Conservation (phyloP, 2,329 filamentous ascomycete genomes). For the Fusarium keratoplasticum region DNA sequence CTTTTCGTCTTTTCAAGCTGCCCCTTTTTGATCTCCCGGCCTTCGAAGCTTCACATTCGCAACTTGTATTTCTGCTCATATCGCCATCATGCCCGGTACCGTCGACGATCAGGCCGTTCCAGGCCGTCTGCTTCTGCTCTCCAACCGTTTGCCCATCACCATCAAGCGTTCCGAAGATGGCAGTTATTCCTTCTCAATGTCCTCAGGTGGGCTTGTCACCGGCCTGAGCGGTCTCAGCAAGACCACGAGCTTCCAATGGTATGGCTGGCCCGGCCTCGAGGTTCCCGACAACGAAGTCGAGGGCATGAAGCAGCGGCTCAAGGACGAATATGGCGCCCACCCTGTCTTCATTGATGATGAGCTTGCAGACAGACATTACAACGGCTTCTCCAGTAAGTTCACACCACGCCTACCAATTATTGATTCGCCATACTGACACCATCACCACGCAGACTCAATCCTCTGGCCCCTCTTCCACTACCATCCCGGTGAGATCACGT, state of each 20-base stretch:
- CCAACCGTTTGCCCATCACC: conserved; percentile 95
- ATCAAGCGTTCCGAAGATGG: conserved; percentile 95
- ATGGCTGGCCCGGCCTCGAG: conserved; percentile 96
- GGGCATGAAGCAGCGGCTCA: conserved; percentile 79
- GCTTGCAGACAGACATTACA: conserved; percentile 94
- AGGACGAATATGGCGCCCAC: conserved; percentile 88
- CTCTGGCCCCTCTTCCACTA: conserved; percentile 99
- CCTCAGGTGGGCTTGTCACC: conserved; percentile 93
- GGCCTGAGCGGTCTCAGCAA: conserved; percentile 92
- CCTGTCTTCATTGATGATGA: conserved; percentile 96
- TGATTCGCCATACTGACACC: conserved; percentile 3
- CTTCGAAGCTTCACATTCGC: background rate
- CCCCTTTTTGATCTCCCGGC: conserved; percentile 4
- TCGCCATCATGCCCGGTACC: conserved; percentile 51
- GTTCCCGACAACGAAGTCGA: conserved; percentile 86
- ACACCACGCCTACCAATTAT: background rate
- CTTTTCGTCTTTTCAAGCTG: conserved; percentile 9
- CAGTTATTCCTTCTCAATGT: conserved; percentile 95
- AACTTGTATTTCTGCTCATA: background rate
- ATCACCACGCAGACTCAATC: conserved; percentile 78
- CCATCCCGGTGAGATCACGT: conserved; percentile 97
- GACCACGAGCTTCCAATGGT: conserved; percentile 96
- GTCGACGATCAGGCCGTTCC: conserved; percentile 50
- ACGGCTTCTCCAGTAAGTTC: conserved; percentile 90
- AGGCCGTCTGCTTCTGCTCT: conserved; percentile 81